Base-by-base conservation (phyloP, 2,329 filamentous ascomycete genomes). In the Aspergillus sp. region DNA sequence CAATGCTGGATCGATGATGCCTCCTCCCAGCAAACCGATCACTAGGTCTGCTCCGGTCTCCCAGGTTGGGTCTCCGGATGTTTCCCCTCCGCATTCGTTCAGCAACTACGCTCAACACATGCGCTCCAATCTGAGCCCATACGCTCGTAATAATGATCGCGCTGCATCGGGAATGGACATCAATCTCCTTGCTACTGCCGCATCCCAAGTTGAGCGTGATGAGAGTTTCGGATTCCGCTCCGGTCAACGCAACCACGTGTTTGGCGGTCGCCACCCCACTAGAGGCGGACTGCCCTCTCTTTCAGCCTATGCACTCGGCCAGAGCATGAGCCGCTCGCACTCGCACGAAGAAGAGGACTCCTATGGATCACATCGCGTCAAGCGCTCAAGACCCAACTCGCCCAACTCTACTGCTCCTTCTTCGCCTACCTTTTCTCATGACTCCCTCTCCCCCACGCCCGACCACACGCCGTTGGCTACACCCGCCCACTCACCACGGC, bases 381-480 rank as follows among this genome's bases (percentile, higher is more conserved):
- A 98, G 82, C 87, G 92, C 62, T 98, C 93, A 59, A 83, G 93
- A 66, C 93, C 95, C 44, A 95, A 93, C 74, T 97, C 93, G 37
- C 95, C 93, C 53, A 91, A 96, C 77, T 97, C 93, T 8, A 98
- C 93, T 2, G 93, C 93, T 48, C 95, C 95, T 19, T 96, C 93
- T 25, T 98, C 93, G 33, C 93, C 93, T 25, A 97, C 93, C 3
- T 96, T 97, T 75, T 97, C 93, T 2, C 92, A 97, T 77, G 92
- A 96, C 76, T 97, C 93, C 11, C 84, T 93, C 47, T 98, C 93
- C 9, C 95, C 93, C 4, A 99, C 93, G 2, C 95, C 93, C 11
- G 93, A 98, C 70, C 93, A 97, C 80, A 98, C 95, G n/a, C 93
- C 93, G n/a, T 87, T 98, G 56, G 93, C 93, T 27, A 99, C 93